phyloP scores from a whole-genome alignment of 75 land plant species.

The Cryptomeria japonica region DNA sequence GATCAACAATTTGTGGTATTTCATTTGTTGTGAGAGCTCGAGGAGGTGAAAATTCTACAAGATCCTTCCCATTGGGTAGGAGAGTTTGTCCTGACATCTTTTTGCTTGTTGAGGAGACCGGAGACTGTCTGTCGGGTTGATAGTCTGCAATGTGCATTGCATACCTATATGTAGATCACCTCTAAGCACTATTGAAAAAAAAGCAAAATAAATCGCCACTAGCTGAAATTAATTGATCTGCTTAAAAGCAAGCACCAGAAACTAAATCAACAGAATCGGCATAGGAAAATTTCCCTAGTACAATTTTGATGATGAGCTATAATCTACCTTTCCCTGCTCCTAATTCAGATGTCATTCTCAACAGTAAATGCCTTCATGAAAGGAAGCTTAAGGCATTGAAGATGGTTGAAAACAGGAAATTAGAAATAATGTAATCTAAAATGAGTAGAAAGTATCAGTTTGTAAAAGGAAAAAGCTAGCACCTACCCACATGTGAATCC shows the following conservation, averaged over 20 bases:
- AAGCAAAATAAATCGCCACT: not conserved
- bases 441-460: not conserved
- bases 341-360: too few relatives aligned
- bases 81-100: not conserved
- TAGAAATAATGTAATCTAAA: too few relatives aligned
- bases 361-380: not conserved
- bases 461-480: not conserved
- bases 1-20: slow-evolving; percentile 33
- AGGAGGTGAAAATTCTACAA: slow-evolving; percentile 31
- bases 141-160: slow-evolving; percentile 21
- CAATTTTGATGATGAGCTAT: too few relatives aligned
- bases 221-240: not conserved
- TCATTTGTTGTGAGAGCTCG: slow-evolving; percentile 40
- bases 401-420: not conserved
- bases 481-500: slow-evolving; percentile 33
- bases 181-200: not conserved
- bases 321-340: too few relatives aligned
- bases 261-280: not conserved
- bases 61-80: slow-evolving; percentile 10
- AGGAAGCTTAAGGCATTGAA: not conserved
- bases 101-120: slow-evolving; percentile 40
- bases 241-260: not conserved
- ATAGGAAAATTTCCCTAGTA: not conserved
- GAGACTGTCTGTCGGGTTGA: slow-evolving; percentile 38
- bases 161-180: not conserved